Percentiles rank a stretch among this genome's conserved stretches.
phyloP scores from a whole-genome alignment of 306 rosid species.

The Dicorynia guianensis region DNA sequence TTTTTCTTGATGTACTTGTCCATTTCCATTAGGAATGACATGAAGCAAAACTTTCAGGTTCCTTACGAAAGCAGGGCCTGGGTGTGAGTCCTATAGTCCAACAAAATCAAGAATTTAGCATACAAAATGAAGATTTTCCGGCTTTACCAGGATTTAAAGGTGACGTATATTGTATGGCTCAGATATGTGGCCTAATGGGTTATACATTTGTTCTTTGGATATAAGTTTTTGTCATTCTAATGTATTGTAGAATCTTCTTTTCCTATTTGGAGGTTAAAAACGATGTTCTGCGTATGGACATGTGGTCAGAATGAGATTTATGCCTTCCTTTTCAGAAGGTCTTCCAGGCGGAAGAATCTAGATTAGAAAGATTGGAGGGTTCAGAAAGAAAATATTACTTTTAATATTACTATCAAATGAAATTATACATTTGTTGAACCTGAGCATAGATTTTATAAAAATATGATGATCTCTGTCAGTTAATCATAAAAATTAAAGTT shows the following conservation, averaged over 20 bases:
- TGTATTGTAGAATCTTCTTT: background rate
- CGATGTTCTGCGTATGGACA: background rate
- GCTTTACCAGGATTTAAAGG: conserved; percentile 98
- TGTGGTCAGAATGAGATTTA: background rate
- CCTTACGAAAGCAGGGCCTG: conserved; percentile 93
- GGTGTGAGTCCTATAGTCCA: conserved; percentile 94
- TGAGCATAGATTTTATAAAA: no score
- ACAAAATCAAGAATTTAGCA: conserved; percentile 97
- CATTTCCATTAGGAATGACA: conserved; percentile 36
- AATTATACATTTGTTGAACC: no score
- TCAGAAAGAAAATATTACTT: no score
- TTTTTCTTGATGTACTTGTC: conserved; percentile 23
- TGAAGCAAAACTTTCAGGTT: conserved; percentile 65
- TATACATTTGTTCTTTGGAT: conserved; percentile 11
- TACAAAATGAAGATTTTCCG: conserved; percentile 97
- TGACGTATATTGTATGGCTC: conserved; percentile 48
- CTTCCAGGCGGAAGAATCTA: background rate
- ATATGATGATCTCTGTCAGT: no score
- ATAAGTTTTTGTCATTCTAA: background rate
- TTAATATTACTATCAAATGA: no score
- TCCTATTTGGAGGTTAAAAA: background rate
- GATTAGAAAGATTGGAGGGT: no score
- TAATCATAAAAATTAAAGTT: no score
- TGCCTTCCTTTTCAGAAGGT: background rate
- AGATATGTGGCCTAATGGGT: background rate